phyloP scores from a whole-genome alignment of 352 stramenopile genomes.

The Globisporangium ultimum region DNA sequence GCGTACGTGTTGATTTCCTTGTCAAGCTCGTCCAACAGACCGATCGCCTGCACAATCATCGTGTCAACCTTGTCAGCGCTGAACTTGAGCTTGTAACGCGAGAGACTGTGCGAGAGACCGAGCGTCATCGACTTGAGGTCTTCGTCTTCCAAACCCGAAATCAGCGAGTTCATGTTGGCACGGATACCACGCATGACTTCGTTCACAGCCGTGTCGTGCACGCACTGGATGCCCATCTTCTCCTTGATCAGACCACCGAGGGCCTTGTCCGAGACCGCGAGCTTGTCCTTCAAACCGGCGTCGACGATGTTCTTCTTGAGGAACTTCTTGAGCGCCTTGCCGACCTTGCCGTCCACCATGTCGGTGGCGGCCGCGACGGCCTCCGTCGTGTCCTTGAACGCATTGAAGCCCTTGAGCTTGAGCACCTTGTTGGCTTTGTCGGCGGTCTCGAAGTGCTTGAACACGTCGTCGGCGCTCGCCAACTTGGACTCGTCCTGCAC shows the following conservation, averaged over 20 bases:
- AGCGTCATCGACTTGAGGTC: conserved; percentile 97
- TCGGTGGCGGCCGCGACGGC: conserved; percentile 96
- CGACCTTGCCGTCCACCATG: conserved; percentile 97
- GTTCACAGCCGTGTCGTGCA: conserved; percentile 90
- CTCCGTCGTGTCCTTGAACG: conserved; percentile 98
- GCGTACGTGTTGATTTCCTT: conserved; percentile 99
- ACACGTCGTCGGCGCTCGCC: conserved; percentile 87
- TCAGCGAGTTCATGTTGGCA: conserved; percentile 94
- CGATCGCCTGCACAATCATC: conserved; percentile 99
- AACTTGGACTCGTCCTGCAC: conserved; percentile 95
- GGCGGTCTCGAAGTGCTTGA: conserved; percentile 89
- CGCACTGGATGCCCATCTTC: conserved; percentile 93
- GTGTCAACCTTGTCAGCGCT: conserved; percentile 99
- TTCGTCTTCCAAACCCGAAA: conserved; percentile 88
- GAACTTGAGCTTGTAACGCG: conserved; percentile 99
- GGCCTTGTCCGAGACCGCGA: conserved; percentile 97
- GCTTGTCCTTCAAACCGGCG: conserved; percentile 90
- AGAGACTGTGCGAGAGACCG: conserved; percentile 97
- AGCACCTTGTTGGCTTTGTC: conserved; percentile 91
- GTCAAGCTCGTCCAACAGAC: conserved; percentile 99
- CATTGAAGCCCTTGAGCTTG: conserved; percentile 97
- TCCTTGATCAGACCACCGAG: conserved; percentile 97
- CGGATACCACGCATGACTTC: conserved; percentile 97
- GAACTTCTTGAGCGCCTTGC: conserved; percentile 98
- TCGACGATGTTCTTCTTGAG: conserved; percentile 99